A percentile compares a stretch with the other conserved stretches of the same genome.
phyloP scores from a whole-genome alignment of 495 filamentous ascomycete species.

The Xylaria grammica region DNA sequence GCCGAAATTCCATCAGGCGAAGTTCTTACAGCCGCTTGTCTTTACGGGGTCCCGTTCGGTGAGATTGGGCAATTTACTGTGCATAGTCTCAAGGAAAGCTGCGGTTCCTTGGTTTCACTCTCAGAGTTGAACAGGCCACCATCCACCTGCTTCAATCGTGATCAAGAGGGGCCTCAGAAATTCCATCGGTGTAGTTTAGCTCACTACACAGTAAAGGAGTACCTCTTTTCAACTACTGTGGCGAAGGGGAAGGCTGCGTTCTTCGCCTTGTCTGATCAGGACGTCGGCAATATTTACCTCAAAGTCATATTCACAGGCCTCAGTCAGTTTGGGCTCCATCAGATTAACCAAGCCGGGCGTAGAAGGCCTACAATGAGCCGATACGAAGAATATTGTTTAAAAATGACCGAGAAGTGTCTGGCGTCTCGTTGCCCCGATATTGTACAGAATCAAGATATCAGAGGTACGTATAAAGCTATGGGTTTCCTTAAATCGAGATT shows the following conservation, averaged over 20 bases:
- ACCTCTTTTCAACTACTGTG: slow-evolving; percentile 31
- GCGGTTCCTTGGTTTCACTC: slow-evolving; percentile 37
- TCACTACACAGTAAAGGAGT: slow-evolving; percentile 44
- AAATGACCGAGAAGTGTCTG: slow-evolving; percentile 25
- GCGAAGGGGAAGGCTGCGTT: slow-evolving; percentile 14
- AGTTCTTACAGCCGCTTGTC: slow-evolving; percentile 29
- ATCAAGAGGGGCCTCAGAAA: slow-evolving; percentile 8
- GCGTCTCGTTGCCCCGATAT: slow-evolving; percentile 12
- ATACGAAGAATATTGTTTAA: slow-evolving; percentile 32
- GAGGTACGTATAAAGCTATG: neutral
- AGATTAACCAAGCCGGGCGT: neutral
- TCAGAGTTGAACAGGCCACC: slow-evolving; percentile 18
- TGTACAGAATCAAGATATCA: slow-evolving; percentile 14
- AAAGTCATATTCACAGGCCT: slow-evolving; percentile 31
- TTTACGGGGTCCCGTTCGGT: slow-evolving; percentile 28
- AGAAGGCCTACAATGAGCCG: slow-evolving; percentile 16
- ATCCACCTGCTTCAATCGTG: neutral
- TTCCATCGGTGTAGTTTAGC: slow-evolving; percentile 30
- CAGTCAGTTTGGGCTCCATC: slow-evolving; percentile 18
- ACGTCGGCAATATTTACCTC: slow-evolving; percentile 26
- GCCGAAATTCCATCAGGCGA: slow-evolving; percentile 23
- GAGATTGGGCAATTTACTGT: slow-evolving; percentile 26
- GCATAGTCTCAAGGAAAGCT: slow-evolving; percentile 28
- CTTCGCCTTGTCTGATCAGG: slow-evolving; percentile 29
- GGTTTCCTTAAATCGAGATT: no score